Conservation (phyloP, 2,329 filamentous ascomycete genomes). For the Bipolaris zeicola region DNA sequence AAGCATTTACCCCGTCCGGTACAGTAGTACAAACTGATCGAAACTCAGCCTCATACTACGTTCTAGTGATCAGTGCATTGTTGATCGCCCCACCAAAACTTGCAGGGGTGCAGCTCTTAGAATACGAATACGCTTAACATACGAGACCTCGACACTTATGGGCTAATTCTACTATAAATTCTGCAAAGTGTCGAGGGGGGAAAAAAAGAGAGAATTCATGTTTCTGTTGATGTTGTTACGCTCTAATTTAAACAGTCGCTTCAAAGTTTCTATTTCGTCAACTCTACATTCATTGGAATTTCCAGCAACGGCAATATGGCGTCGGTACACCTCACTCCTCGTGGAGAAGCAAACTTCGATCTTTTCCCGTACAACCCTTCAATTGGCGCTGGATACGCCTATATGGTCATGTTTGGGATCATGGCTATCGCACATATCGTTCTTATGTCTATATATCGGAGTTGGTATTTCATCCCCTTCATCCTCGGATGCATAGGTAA, state of each 20-base stretch:
- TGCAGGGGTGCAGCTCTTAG: neutral
- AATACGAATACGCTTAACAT: neutral
- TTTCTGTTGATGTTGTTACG: neutral
- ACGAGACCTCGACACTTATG: neutral
- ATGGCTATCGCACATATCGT: constrained; percentile 12
- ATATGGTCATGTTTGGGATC: constrained; percentile 22
- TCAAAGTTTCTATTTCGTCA: neutral
- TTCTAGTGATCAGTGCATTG: too few relatives aligned
- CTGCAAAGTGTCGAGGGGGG: too few relatives aligned
- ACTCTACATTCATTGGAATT: neutral
- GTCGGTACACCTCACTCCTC: neutral
- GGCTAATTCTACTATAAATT: too few relatives aligned
- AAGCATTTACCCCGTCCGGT: too few relatives aligned
- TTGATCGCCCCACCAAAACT: too few relatives aligned
- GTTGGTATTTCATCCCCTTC: constrained; percentile 59
- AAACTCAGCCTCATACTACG: too few relatives aligned
- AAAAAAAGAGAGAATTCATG: neutral
- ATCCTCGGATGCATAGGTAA: constrained; percentile 59
- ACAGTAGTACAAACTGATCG: too few relatives aligned
- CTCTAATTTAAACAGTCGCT: neutral
- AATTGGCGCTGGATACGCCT: constrained; percentile 16
- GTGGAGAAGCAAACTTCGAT: constrained; percentile 22
- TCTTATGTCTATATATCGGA: constrained; percentile 14
- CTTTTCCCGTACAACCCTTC: constrained; percentile 26
- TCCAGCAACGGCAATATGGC: neutral